Evolutionary conservation across 495 filamentous ascomycete genomes (phyloP).

Genomic region (Penicillium roqueforti): DNA sequence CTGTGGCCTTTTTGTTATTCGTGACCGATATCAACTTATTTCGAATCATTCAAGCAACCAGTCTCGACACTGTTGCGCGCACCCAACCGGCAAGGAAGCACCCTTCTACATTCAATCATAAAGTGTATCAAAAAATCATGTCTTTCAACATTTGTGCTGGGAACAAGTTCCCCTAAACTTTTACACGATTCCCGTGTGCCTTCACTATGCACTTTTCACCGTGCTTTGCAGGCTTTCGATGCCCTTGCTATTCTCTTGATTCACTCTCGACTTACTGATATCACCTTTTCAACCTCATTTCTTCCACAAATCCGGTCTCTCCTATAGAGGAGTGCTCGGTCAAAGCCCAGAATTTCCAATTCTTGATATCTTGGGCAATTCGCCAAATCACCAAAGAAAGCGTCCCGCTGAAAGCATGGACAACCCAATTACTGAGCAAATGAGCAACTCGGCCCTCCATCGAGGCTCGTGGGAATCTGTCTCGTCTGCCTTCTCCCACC

Average conservation of each 20-base stretch:
- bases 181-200: slow-evolving; percentile 25
- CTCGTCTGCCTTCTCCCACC: slow-evolving; percentile 37
- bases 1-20: background rate
- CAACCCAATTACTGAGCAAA: slow-evolving; percentile 13
- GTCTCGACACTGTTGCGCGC: background rate
- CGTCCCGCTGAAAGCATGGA: slow-evolving; percentile 1
- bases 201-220: slow-evolving; percentile 34
- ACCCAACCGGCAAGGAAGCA: slow-evolving; percentile 5
- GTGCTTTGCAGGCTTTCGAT: slow-evolving; percentile 35
- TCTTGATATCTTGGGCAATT: background rate
- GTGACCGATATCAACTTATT: background rate
- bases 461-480: slow-evolving; percentile 43
- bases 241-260: slow-evolving; percentile 20
- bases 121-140: slow-evolving; percentile 22
- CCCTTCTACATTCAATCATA: slow-evolving; percentile 3
- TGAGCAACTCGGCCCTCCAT: slow-evolving; percentile 26
- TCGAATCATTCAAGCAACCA: background rate
- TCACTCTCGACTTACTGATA: slow-evolving; percentile 8
- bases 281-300: background rate
- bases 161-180: slow-evolving; percentile 31
- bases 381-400: background rate
- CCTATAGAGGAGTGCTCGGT: background rate
- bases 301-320: background rate
- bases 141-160: slow-evolving; percentile 20
- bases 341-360: background rate